Evolutionary conservation across 2,329 filamentous ascomycete genomes (phyloP).

Genomic region (Aspergillus texensis): DNA sequence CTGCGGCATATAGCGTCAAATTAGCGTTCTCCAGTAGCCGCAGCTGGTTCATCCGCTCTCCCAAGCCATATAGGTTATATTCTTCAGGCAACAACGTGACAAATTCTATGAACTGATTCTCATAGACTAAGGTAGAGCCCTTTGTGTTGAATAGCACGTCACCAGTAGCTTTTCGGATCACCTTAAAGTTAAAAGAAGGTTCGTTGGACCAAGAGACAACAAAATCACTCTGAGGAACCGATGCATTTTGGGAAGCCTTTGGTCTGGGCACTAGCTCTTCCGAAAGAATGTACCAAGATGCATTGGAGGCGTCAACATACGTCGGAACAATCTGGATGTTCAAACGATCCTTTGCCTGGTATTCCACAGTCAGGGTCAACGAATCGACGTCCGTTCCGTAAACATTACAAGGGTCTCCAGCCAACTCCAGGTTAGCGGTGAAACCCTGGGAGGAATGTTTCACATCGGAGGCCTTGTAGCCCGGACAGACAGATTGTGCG

Average conservation of each 20-base stretch:
- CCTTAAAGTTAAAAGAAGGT: conserved; percentile 60
- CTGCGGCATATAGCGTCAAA: conserved; percentile 68
- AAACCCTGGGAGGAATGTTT: conserved; percentile 51
- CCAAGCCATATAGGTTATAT: conserved; percentile 76
- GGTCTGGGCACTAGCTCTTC: conserved; percentile 65
- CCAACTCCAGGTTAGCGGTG: conserved; percentile 55
- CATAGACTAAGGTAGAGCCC: conserved; percentile 68
- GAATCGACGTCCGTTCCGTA: conserved; percentile 75
- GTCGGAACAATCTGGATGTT: conserved; percentile 71
- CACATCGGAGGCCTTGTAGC: conserved; percentile 59
- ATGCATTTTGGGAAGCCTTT: conserved; percentile 45
- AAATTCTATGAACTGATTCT: conserved; percentile 79
- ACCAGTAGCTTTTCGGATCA: conserved; percentile 60
- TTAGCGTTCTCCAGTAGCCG: conserved; percentile 74
- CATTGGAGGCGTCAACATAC: conserved; percentile 62
- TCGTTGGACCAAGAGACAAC: conserved; percentile 59
- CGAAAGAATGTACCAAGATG: conserved; percentile 68
- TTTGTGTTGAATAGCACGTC: conserved; percentile 70
- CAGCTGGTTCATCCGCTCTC: conserved; percentile 71
- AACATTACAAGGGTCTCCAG: conserved; percentile 65
- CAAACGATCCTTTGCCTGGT: conserved; percentile 66
- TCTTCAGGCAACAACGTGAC: conserved; percentile 65
- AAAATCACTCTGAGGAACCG: conserved; percentile 45
- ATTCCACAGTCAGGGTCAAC: conserved; percentile 68
- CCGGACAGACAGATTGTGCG: conserved; percentile 65